These are phyloP conservation scores for Hygrophorus pudorinus DNA, from an alignment of 768 basidiomycete genomes.

Conservation along the genomic window DNA sequence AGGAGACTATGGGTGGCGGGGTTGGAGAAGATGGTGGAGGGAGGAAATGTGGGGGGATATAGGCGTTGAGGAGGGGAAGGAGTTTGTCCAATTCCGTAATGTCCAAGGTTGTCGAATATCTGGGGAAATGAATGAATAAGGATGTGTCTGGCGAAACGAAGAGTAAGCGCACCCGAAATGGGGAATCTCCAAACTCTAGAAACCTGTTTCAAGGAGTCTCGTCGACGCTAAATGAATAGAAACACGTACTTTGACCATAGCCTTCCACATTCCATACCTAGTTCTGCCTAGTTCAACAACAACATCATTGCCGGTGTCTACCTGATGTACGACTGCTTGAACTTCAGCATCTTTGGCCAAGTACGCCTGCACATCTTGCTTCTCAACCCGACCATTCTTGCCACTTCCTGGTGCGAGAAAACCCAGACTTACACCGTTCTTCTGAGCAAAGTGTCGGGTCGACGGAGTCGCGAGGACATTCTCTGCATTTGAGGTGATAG, in stretches of 20 bases:
- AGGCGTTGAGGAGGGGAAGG: conserved; percentile 52
- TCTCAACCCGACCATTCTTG: conserved; percentile 66
- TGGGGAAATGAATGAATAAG: conserved; percentile 13
- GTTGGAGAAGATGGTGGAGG: conserved; percentile 15
- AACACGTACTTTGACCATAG: conserved; percentile 65
- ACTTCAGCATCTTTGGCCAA: conserved; percentile 21
- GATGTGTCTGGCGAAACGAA: background rate
- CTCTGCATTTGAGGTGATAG: conserved; percentile 8
- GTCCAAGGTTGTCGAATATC: conserved; percentile 69
- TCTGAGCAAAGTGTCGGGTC: conserved; percentile 66
- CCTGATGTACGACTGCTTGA: conserved; percentile 5
- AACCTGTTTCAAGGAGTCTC: conserved; percentile 1
- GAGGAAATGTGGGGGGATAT: conserved; percentile 55
- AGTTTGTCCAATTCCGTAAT: conserved; percentile 57
- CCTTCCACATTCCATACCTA: conserved; percentile 80
- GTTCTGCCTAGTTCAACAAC: conserved; percentile 69
- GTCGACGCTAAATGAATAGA: background rate
- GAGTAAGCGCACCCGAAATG: conserved; percentile 58
- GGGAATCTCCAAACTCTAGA: conserved; percentile 74
- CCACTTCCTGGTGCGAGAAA: conserved; percentile 58
- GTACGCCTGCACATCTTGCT: conserved; percentile 59
- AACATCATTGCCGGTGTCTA: conserved; percentile 29
- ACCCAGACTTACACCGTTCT: conserved; percentile 51
- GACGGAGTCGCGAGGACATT: conserved; percentile 65
- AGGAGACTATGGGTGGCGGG: conserved; percentile 22